A percentile compares a stretch with the other conserved stretches of the same genome.
phyloP scores from a whole-genome alignment of 306 rosid genomes.

The Vigna mungo region DNA sequence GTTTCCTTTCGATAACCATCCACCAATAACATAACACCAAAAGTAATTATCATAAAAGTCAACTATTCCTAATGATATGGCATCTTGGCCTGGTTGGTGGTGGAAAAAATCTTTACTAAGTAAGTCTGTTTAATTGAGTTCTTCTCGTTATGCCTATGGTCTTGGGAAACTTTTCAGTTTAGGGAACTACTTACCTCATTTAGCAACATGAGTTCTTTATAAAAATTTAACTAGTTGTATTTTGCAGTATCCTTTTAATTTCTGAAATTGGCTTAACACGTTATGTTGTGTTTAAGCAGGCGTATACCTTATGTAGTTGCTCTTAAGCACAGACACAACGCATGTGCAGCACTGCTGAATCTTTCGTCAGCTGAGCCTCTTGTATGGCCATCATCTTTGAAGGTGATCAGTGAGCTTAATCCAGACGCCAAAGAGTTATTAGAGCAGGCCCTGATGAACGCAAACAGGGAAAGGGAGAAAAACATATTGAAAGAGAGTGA shows the following conservation, averaged over 20 bases:
- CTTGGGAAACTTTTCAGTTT: slow-evolving; percentile 14
- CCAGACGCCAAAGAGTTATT: slow-evolving; percentile 81
- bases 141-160: slow-evolving; percentile 1
- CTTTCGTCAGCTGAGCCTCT: slow-evolving; percentile 95
- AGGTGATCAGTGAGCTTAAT: slow-evolving; percentile 87
- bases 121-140: background rate
- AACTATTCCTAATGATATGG: background rate
- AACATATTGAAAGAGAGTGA: slow-evolving; percentile 74
- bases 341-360: slow-evolving; percentile 91
- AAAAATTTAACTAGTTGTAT: background rate
- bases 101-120: background rate
- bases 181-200: background rate
- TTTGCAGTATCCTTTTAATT: background rate
- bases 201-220: background rate
- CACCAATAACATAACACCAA: background rate
- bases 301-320: slow-evolving; percentile 89
- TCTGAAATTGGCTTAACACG: slow-evolving; percentile 26
- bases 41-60: background rate
- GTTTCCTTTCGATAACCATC: background rate
- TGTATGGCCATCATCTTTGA: slow-evolving; percentile 98
- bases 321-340: slow-evolving; percentile 71
- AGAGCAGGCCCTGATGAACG: slow-evolving; percentile 88
- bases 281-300: slow-evolving; percentile 56
- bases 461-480: slow-evolving; percentile 89
- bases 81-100: background rate